Conservation (phyloP, 192 early-diverging fungal species). For the Entrophospora sp. region DNA sequence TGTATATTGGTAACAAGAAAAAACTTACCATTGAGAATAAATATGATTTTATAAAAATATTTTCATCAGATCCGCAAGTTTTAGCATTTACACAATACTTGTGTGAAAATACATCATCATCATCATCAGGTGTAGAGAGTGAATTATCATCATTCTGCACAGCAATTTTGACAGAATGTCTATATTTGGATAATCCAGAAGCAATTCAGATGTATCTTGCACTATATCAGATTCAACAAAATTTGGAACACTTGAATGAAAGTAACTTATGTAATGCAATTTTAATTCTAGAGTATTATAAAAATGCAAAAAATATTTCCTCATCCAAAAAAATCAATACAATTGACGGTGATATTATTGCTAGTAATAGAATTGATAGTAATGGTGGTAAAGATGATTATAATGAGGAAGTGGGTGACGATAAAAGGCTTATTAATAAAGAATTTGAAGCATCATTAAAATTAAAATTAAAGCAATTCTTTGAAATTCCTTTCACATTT, state of each 20-base stretch:
- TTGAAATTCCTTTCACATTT: background rate
- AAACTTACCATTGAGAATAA: no score
- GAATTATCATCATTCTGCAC: conserved; percentile 32
- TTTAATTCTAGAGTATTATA: conserved; percentile 17
- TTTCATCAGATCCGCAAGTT: conserved; percentile 29
- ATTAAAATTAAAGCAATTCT: conserved; percentile 5
- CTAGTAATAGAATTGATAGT: background rate
- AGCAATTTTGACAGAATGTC: conserved; percentile 40
- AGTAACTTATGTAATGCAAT: conserved; percentile 6
- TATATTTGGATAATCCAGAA: conserved; percentile 42
- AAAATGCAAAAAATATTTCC: no score
- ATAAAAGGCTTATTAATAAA: background rate
- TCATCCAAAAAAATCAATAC: no score
- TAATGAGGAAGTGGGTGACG: background rate
- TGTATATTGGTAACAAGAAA: no score
- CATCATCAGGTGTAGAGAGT: conserved; percentile 27
- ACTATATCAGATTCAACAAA: conserved; percentile 28
- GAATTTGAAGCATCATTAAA: background rate
- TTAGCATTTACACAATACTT: conserved; percentile 31
- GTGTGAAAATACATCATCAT: conserved; percentile 15
- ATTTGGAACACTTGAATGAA: background rate
- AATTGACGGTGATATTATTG: no score
- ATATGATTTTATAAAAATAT: conserved; percentile 15
- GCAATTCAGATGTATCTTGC: conserved; percentile 36
- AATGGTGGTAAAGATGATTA: background rate